Base-by-base conservation (phyloP, 345 rosid genomes). In the Rhodomyrtus tomentosa region DNA sequence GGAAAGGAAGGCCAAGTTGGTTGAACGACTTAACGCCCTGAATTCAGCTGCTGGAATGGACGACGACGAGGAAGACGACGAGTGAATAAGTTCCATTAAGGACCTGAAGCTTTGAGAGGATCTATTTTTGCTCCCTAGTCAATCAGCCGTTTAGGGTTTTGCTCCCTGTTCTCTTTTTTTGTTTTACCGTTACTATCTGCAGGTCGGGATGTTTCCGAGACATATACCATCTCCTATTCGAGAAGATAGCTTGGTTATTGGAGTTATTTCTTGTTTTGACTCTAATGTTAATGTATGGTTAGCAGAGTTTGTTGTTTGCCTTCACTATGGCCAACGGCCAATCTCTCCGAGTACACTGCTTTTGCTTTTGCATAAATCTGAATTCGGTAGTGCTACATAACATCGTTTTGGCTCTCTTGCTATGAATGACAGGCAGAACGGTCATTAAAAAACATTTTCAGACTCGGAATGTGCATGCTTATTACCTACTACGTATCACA, bases 1-100 rank as follows among this genome's bases (percentile, higher is more conserved):
- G 68, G 95, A 95, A 73, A 92, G 96, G 86, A 96, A 90, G 88
- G 90, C 89, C 12, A 92, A 91, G 90, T 90, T 96, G 96, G 88
- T 96, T 1, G 96, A 94, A 82, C 88, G 99, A 81, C 87, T 96
- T 52, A 85, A 85, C 27, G 91, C 94, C 54, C 92, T 96, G 50
- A 95, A 96, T 87, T 86, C 89, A 0, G 93, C 90, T 32, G 91
- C 62, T 7, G 82, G 92, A 49, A 91, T 52, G 8, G 89, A 81
- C 24, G 92, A 84, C 24, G 88, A 86, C 3, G 96, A 89, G 27
- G 92, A 86, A 27, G 91, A 93, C 15, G 96, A 93, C 2, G 96
- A 93, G 80, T 92, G 85, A 88, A 81, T 15, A 80, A 27, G 68
- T 73, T 62, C 59, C 68, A 40, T 55, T 5, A 14, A 32, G 59